Evolutionary conservation across 805 yeast species (phyloP), one percentile per base, ranked within the genome.

Genomic region (Debaryomyces hansenii): DNA sequence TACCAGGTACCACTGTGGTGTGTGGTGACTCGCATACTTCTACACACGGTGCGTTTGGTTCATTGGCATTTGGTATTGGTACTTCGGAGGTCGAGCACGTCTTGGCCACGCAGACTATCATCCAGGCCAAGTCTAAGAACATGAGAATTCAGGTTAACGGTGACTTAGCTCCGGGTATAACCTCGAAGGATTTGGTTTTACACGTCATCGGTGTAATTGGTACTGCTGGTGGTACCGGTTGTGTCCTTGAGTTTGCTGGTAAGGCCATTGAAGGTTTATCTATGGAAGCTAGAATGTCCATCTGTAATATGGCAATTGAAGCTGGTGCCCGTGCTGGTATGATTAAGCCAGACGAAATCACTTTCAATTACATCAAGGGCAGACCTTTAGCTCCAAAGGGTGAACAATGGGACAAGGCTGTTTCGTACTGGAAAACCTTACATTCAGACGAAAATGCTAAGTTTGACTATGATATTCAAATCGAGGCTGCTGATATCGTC

Each of bases 301-400:
- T 94, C 77, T 94, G 99, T 80, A 94, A 94, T 69, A 94, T 94
- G 99, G 85, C 98, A 39, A 92, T 94, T 62, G 99, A 94, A 75
- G 99, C 87, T 49, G 99, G 99, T 74, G 99, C 99, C 14, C 85
- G 99, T 75, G 98, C 99, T 21, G 99, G 99, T 72, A 90, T 94
- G 97, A 92, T 94, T 66, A 87, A 85, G 54, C 99, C 99, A 8
- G 99, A 94, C 65, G 87, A 90, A 54, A 83, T 67, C 44, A 92
- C 98, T 24, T 88, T 86, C 61, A 85, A 85, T 49, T 94, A 94
- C 71, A 77, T 94, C 59, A 84, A 91, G 74, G 96, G 95, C 51
- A 82, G 97, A 64, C 97, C 98, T 37, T 78, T 94, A 57, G 92
- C 97, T 53, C 99, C 99, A 63, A 80, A 81, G 63, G 99, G 95